Evolutionary conservation across 805 yeast genomes (phyloP).

Genomic region (Jamesozyma rosinii): DNA sequence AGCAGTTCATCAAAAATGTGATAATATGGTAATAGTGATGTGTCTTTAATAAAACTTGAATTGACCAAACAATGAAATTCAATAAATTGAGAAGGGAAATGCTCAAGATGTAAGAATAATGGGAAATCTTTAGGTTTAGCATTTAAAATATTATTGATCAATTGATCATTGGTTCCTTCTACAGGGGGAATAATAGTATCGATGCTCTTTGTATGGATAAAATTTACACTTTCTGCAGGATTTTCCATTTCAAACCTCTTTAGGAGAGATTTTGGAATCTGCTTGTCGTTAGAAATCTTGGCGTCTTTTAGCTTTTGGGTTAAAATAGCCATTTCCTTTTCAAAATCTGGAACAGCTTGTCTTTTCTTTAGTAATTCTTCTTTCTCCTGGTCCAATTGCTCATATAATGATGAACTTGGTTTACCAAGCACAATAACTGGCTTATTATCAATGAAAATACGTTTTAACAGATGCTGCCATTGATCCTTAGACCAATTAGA

Average conservation of each 20-base stretch:
- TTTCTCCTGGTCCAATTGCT: constrained; percentile 41
- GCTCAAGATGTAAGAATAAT: constrained; percentile 67
- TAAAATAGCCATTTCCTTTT: constrained; percentile 47
- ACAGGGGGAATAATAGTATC: neutral
- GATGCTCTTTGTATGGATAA: constrained; percentile 60
- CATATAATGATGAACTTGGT: constrained; percentile 56
- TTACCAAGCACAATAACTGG: constrained; percentile 59
- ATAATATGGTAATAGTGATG: constrained; percentile 51
- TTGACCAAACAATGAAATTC: constrained; percentile 54
- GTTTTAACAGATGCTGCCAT: constrained; percentile 54
- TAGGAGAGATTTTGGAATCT: constrained; percentile 64
- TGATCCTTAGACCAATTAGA: constrained; percentile 50
- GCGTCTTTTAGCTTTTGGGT: constrained; percentile 50
- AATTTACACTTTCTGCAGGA: constrained; percentile 56
- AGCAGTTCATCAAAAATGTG: constrained; percentile 59
- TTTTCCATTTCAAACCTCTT: constrained; percentile 61
- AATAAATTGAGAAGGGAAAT: constrained; percentile 69
- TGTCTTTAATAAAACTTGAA: constrained; percentile 40
- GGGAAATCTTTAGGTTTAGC: constrained; percentile 45
- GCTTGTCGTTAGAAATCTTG: constrained; percentile 55
- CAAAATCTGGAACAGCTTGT: constrained; percentile 41
- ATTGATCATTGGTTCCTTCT: constrained; percentile 18
- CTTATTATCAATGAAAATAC: constrained; percentile 49
- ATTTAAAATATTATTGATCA: constrained; percentile 15
- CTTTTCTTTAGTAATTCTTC: constrained; percentile 43